These are phyloP conservation scores for Lactarius quietus DNA, from an alignment of 768 basidiomycete species.

Conservation along the genomic window DNA sequence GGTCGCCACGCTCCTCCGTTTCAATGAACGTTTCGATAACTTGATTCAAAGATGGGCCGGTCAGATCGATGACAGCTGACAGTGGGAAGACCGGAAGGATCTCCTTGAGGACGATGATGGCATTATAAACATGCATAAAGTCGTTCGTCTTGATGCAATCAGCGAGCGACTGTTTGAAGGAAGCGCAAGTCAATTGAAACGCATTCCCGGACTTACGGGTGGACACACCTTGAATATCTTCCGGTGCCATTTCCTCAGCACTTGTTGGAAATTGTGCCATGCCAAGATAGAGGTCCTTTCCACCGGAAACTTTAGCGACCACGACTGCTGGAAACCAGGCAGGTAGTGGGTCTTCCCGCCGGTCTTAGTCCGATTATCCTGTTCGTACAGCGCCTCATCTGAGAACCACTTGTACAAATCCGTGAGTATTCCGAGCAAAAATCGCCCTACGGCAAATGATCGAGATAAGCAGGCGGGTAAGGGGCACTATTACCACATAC, in stretches of 20 bases:
- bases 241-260: constrained; percentile 82
- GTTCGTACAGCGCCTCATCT: constrained; percentile 68
- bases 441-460: constrained; percentile 58
- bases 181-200: neutral
- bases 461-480: neutral
- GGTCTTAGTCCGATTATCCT: constrained; percentile 63
- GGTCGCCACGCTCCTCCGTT: constrained; percentile 76
- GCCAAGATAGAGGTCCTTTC: constrained; percentile 53
- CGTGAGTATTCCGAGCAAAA: constrained; percentile 71
- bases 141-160: constrained; percentile 83
- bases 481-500: constrained; percentile 40
- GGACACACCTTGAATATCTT: constrained; percentile 62
- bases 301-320: constrained; percentile 43
- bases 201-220: neutral
- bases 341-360: constrained; percentile 58
- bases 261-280: constrained; percentile 66
- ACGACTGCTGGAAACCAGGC: constrained; percentile 65
- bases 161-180: constrained; percentile 57
- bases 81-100: constrained; percentile 86
- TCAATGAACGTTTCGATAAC: constrained; percentile 66
- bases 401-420: constrained; percentile 79
- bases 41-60: constrained; percentile 52
- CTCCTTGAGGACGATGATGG: constrained; percentile 91
- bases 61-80: constrained; percentile 49
- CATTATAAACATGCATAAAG: constrained; percentile 97